Conservation (phyloP, 306 rosid species). For the Boehmeria nivea region DNA sequence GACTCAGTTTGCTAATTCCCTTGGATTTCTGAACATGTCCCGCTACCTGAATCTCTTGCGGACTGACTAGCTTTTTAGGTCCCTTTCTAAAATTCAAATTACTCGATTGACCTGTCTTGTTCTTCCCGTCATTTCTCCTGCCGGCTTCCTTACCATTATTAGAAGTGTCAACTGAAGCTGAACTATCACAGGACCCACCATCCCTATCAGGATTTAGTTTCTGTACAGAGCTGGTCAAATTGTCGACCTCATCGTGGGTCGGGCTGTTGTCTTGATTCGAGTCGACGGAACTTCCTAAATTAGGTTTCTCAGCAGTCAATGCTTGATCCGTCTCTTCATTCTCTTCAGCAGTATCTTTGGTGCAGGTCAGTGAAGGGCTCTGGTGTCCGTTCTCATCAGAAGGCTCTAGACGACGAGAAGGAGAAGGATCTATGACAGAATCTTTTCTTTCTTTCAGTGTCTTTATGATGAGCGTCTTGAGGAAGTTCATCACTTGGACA, state of each 20-base stretch:
- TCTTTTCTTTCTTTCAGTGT: conserved; percentile 58
- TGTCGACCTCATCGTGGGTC: conserved; percentile 34
- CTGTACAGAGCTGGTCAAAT: conserved; percentile 32
- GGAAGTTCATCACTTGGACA: conserved; percentile 88
- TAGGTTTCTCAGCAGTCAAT: conserved; percentile 24
- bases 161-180: conserved; percentile 15
- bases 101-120: conserved; percentile 34
- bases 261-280: conserved; percentile 20
- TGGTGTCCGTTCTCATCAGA: conserved; percentile 45
- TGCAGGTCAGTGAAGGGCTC: conserved; percentile 37
- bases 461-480: conserved; percentile 61
- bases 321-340: conserved; percentile 35
- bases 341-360: conserved; percentile 26
- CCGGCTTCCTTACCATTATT: conserved; percentile 7
- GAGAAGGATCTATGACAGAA: conserved; percentile 34
- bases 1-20: conserved; percentile 44
- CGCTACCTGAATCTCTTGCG: conserved; percentile 28
- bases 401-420: conserved; percentile 39
- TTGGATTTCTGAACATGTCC: conserved; percentile 36
- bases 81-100: conserved; percentile 36
- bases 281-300: conserved; percentile 19
- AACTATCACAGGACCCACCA: conserved; percentile 37
- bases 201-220: conserved; percentile 22
- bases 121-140: conserved; percentile 31
- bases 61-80: conserved; percentile 27